These are phyloP conservation scores for Berberis vulgaris DNA, from an alignment of 164 flowering plant genomes.

Conservation along the genomic window DNA sequence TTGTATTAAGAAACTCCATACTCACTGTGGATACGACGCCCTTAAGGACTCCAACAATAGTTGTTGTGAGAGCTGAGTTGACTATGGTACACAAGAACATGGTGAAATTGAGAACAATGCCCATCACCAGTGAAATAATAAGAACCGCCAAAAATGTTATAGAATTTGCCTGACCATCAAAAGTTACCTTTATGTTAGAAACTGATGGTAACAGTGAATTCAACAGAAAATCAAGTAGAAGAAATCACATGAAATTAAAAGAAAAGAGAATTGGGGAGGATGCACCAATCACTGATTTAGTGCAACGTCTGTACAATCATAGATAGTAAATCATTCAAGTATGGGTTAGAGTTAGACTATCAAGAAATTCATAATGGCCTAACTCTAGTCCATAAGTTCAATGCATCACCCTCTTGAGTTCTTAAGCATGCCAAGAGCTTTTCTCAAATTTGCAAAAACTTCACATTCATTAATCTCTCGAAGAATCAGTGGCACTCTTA, in stretches of 20 bases:
- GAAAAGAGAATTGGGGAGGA: neutral
- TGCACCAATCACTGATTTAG: neutral
- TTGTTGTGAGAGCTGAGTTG: slow-evolving; percentile 96
- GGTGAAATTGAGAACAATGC: slow-evolving; percentile 86
- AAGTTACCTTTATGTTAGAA: slow-evolving; percentile 7
- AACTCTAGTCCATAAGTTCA: too few species aligned
- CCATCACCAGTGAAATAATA: slow-evolving; percentile 85
- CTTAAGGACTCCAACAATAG: slow-evolving; percentile 97
- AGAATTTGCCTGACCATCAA: slow-evolving; percentile 54
- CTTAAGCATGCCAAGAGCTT: too few species aligned
- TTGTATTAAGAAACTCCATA: neutral
- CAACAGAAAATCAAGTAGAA: neutral
- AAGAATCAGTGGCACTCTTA: too few species aligned
- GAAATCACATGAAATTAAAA: too few species aligned
- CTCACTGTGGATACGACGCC: slow-evolving; percentile 98
- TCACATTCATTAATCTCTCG: too few species aligned
- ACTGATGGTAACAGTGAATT: neutral
- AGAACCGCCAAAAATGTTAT: slow-evolving; percentile 59
- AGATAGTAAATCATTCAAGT: neutral
- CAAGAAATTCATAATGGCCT: too few species aligned
- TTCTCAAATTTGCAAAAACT: too few species aligned
- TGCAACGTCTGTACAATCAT: neutral
- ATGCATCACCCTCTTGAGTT: too few species aligned
- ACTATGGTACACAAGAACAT: slow-evolving; percentile 97
- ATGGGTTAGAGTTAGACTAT: neutral